Evolutionary conservation across 306 rosid species (phyloP).

Genomic region (Hippophae gyantsensis): DNA sequence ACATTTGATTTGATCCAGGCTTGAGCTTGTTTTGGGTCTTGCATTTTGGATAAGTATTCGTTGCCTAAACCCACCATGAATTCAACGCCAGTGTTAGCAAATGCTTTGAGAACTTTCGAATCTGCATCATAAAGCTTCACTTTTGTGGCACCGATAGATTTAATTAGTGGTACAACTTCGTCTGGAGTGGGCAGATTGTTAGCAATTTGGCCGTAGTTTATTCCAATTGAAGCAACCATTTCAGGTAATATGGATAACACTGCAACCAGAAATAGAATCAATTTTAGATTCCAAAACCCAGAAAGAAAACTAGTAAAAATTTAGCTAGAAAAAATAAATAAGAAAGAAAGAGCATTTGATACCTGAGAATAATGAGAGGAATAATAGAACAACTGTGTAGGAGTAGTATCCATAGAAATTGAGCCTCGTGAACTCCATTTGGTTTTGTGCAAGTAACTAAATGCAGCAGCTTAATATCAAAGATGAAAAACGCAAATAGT

Average conservation of each 20-base stretch:
- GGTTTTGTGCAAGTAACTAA: neutral
- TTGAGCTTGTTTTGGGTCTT: slow-evolving; percentile 49
- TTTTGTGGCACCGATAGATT: slow-evolving; percentile 71
- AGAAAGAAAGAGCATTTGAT: neutral
- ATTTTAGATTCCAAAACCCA: neutral
- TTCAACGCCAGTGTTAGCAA: slow-evolving; percentile 67
- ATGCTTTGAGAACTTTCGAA: slow-evolving; percentile 61
- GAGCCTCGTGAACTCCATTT: neutral
- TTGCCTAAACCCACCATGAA: slow-evolving; percentile 74
- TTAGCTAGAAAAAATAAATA: neutral
- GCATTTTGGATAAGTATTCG: slow-evolving; percentile 57
- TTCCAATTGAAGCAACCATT: slow-evolving; percentile 48
- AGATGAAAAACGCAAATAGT: no score
- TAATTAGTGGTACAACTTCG: slow-evolving; percentile 49
- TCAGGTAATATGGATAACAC: slow-evolving; percentile 23
- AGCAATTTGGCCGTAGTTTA: slow-evolving; percentile 91
- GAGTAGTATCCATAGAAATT: no score
- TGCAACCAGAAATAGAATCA: neutral
- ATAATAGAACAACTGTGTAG: no score
- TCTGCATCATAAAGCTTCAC: slow-evolving; percentile 92
- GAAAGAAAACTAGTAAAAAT: no score
- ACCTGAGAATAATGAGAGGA: neutral
- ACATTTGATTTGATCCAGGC: slow-evolving; percentile 73
- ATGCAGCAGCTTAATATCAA: no score
- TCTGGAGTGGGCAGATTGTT: slow-evolving; percentile 75